Percentiles rank a stretch among this genome's conserved stretches.
Conservation (phyloP, 1,284 basidiomycete genomes). For the Neotropicomus parvogracilis region DNA sequence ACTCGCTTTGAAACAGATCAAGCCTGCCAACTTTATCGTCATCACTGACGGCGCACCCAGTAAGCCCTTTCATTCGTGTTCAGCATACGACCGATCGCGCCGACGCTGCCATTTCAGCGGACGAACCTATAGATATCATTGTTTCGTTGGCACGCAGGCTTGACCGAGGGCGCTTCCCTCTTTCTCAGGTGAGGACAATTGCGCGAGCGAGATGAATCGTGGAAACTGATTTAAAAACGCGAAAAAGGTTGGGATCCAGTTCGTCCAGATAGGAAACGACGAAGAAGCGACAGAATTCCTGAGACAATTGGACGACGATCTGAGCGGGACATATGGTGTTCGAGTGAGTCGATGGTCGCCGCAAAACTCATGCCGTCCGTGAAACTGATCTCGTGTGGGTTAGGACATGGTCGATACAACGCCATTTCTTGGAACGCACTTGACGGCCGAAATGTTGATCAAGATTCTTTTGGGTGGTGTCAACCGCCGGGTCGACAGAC, state of each 20-base stretch:
- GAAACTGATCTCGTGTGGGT: constrained; percentile 1
- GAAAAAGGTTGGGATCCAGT: constrained; percentile 51
- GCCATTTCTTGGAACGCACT: constrained; percentile 39
- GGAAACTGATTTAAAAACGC: constrained; percentile 2
- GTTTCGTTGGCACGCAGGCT: constrained; percentile 47
- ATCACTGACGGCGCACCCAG: constrained; percentile 62
- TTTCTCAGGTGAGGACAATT: constrained; percentile 44
- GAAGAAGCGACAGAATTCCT: constrained; percentile 44
- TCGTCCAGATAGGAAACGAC: constrained; percentile 56
- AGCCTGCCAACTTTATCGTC: constrained; percentile 58
- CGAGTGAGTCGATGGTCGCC: constrained; percentile 31
- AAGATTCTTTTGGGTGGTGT: constrained; percentile 60
- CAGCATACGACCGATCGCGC: background rate
- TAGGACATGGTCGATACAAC: constrained; percentile 65
- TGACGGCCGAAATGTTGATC: constrained; percentile 43
- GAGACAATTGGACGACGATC: constrained; percentile 46
- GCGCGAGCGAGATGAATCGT: background rate
- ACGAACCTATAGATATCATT: constrained; percentile 51
- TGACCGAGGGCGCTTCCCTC: constrained; percentile 45
- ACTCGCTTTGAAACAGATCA: constrained; percentile 36
- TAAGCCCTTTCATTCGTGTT: constrained; percentile 28
- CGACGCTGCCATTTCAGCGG: constrained; percentile 32
- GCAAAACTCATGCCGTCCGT: background rate
- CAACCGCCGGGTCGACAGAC: constrained; percentile 49
- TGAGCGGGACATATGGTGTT: constrained; percentile 34